These are phyloP conservation scores for Epithemia pelagica DNA, from an alignment of 108 stramenopile species.

Conservation along the genomic window DNA sequence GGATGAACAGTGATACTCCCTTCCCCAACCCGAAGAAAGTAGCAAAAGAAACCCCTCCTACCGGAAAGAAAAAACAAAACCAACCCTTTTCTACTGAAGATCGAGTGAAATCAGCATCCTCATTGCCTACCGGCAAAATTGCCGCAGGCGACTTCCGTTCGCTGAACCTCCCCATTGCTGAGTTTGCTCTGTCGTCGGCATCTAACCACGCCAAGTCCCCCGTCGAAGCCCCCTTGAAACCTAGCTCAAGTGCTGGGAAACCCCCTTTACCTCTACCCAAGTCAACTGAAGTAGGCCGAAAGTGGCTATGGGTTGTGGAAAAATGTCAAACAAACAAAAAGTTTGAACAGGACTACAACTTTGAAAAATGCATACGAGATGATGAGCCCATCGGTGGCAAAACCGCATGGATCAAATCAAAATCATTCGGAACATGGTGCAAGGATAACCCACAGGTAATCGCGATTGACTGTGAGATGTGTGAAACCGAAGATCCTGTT, in stretches of 20 bases:
- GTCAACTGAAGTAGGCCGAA: conserved; percentile 25
- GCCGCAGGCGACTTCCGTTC: conserved; percentile 35
- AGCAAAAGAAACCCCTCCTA: neutral
- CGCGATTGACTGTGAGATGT: conserved; percentile 99
- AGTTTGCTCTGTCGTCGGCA: conserved; percentile 48
- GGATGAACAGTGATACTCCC: neutral
- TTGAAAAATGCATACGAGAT: conserved; percentile 36
- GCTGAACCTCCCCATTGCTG: conserved; percentile 63
- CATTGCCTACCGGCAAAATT: conserved; percentile 3
- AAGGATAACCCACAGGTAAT: conserved; percentile 67
- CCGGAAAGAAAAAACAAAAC: neutral
- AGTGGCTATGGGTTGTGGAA: conserved; percentile 57
- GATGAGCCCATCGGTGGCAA: conserved; percentile 24
- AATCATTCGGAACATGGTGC: conserved; percentile 73
- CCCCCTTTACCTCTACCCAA: conserved; percentile 1
- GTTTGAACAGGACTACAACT: conserved; percentile 46
- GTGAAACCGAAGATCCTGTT: conserved; percentile 86
- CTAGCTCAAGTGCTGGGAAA: neutral
- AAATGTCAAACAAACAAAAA: conserved; percentile 46
- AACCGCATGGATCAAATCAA: conserved; percentile 61
- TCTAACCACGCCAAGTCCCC: conserved; percentile 3
- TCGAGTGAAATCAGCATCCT: conserved; percentile 12
- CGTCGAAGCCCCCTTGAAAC: neutral
- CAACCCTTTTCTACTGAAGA: conserved; percentile 10
- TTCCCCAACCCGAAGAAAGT: neutral